phyloP scores from a whole-genome alignment of 2,329 filamentous ascomycete genomes.

The Fusarium coicis region DNA sequence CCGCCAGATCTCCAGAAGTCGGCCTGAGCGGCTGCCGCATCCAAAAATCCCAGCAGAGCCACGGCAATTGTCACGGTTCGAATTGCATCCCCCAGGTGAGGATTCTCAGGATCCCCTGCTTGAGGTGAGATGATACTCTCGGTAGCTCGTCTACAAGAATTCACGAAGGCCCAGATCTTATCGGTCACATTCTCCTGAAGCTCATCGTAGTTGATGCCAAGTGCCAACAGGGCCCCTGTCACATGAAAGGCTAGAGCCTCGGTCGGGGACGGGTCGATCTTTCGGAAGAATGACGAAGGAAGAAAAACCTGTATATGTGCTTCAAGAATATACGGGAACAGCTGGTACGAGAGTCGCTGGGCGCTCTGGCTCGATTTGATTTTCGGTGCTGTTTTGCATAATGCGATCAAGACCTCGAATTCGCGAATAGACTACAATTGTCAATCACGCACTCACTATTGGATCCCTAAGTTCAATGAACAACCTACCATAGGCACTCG shows the following conservation, averaged over 20 bases:
- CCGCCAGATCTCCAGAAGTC: constrained; percentile 84
- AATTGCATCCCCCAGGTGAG: constrained; percentile 73
- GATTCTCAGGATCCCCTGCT: constrained; percentile 65
- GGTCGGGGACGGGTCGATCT: constrained; percentile 87
- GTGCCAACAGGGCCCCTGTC: constrained; percentile 80
- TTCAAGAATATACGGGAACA: constrained; percentile 87
- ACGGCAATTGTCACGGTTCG: constrained; percentile 80
- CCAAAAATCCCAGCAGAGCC: constrained; percentile 89
- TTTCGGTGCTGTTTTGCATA: constrained; percentile 88
- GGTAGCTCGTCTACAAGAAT: constrained; percentile 73
- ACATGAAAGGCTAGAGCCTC: constrained; percentile 84
- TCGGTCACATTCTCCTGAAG: constrained; percentile 74
- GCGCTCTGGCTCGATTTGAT: constrained; percentile 78
- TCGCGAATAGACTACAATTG: constrained; percentile 79
- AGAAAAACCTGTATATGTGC: constrained; percentile 82
- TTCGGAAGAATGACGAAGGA: constrained; percentile 83
- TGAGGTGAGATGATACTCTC: constrained; percentile 64
- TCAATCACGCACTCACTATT: constrained; percentile 29
- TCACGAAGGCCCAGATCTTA: constrained; percentile 77
- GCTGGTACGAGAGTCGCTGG: constrained; percentile 79
- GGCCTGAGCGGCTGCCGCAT: constrained; percentile 80
- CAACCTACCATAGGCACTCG: constrained; percentile 69
- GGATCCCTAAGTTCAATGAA: not conserved
- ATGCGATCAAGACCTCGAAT: constrained; percentile 88
- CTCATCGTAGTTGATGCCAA: constrained; percentile 78